Percentiles rank a stretch among this genome's conserved stretches.
Evolutionary conservation across 257 asterid genomes (phyloP).

Genomic region (Petrea volubilis): DNA sequence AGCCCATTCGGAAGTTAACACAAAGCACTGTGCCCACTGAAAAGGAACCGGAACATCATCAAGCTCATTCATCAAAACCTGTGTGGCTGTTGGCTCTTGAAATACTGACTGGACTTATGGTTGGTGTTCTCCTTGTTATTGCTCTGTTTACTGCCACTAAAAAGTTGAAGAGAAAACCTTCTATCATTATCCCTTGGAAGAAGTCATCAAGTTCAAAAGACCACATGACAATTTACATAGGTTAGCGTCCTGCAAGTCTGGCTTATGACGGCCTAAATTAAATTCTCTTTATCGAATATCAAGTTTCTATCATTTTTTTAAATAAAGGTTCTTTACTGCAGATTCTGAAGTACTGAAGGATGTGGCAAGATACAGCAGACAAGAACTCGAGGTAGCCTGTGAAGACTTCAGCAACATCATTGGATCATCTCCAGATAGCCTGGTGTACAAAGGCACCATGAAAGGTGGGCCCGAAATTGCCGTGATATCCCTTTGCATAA

Average conservation of each 20-base stretch:
- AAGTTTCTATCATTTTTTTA: neutral
- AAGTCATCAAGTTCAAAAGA: constrained; percentile 70
- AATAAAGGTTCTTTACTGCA: constrained; percentile 35
- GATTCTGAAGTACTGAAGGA: constrained; percentile 79
- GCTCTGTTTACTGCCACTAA: constrained; percentile 54
- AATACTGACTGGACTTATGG: constrained; percentile 68
- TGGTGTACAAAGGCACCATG: constrained; percentile 82
- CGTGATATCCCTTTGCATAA: constrained; percentile 68
- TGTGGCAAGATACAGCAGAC: constrained; percentile 61
- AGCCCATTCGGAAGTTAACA: constrained; percentile 33
- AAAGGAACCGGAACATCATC: constrained; percentile 44
- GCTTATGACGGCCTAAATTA: neutral
- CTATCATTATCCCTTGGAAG: constrained; percentile 72
- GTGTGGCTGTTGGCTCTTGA: constrained; percentile 85
- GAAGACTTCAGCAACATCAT: constrained; percentile 97
- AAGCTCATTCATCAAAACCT: constrained; percentile 57
- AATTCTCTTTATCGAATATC: neutral
- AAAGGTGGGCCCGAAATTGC: constrained; percentile 88
- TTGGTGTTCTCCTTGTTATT: constrained; percentile 51
- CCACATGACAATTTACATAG: constrained; percentile 53
- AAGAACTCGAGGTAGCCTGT: constrained; percentile 86
- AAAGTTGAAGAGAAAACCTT: constrained; percentile 60
- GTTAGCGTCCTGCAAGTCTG: constrained; percentile 34
- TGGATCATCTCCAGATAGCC: constrained; percentile 57
- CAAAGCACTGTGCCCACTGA: constrained; percentile 41